A percentile compares a stretch with the other conserved stretches of the same genome.
Conservation (phyloP, 352 stramenopile species). For the Pythium biforme region DNA sequence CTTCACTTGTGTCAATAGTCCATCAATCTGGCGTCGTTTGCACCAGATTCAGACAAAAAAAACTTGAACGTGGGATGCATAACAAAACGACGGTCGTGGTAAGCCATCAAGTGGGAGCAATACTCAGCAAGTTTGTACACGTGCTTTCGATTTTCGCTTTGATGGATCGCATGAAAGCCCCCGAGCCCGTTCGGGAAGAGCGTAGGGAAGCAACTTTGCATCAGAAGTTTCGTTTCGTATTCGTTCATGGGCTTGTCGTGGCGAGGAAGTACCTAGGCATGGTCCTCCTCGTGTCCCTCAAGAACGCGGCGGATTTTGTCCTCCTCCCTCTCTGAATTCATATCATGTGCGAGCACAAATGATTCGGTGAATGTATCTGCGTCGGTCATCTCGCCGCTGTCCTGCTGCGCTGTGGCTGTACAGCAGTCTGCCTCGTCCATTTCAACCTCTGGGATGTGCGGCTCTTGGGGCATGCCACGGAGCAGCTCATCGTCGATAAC, state of each 20-base stretch:
- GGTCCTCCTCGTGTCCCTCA: background rate
- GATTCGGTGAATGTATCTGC: background rate
- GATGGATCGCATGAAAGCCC: background rate
- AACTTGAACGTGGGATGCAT: conserved; percentile 15
- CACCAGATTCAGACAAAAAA: conserved; percentile 12
- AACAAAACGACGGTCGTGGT: conserved; percentile 10
- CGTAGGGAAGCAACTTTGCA: conserved; percentile 7
- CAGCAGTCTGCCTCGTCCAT: background rate
- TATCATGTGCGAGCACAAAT: background rate
- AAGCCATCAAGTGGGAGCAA: conserved; percentile 3
- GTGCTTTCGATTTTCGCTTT: background rate
- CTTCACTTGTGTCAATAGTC: background rate
- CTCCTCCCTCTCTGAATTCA: background rate
- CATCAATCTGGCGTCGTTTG: conserved; percentile 9
- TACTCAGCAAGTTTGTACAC: background rate
- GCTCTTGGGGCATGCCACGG: background rate
- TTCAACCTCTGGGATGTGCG: background rate
- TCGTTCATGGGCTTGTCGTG: conserved; percentile 1
- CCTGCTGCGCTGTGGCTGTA: no score
- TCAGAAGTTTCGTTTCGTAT: background rate
- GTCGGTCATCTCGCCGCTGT: no score
- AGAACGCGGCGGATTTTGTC: background rate
- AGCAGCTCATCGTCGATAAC: background rate
- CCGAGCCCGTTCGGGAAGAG: background rate
- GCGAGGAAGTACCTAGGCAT: background rate